Base-by-base conservation (phyloP, 148 eudicot species). In the Diospyros kaki region DNA sequence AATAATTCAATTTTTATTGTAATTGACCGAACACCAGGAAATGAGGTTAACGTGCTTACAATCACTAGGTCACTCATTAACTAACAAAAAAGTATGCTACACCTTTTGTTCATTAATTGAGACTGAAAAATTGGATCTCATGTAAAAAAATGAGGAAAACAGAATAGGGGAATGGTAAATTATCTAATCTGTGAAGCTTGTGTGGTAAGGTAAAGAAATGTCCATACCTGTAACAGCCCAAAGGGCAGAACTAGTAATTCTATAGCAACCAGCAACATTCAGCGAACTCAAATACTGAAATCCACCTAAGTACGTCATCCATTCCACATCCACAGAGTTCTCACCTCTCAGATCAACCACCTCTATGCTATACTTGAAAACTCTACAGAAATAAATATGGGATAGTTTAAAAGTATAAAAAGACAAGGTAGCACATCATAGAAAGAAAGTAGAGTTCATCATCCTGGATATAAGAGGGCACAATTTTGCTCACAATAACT, bases 221-320 rank as follows among this genome's bases (percentile, higher is more conserved):
- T 48, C 6, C 8, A 48, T 48, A 48, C 52, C 52, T 48, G 95
- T 3, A 64, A 94, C 75, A 45, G 86, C 80, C 98, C 97, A 95
- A 84, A 95, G 78, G 38, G 94, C 90, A 58, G 93, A 83, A 81
- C 78, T 92, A 81, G 83, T 89, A 72, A 95, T 79, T 67, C 83
- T 83, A 58, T 67, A 77, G 83, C 98, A 95, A 69, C 85, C 92
- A 38, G 97, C 87, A 51, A 95, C 65, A 67, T 83, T 89, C 50
- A 95, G 82, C 4, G 89, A 87, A 53, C 69, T 76, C 87, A 95
- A 72, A 79, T 87, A 82, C 1, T 72, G 78, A 82, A 86, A 92
- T 70, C 85, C 96, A 55, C 98, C 97, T 44, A 95, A 62, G 78
- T 95, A 95, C 2, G 94, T 96, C 84, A 90, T 84, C 98, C 98